Evolutionary conservation across 2,329 filamentous ascomycete species (phyloP).

Genomic region (Fusarium gaditjirri): DNA sequence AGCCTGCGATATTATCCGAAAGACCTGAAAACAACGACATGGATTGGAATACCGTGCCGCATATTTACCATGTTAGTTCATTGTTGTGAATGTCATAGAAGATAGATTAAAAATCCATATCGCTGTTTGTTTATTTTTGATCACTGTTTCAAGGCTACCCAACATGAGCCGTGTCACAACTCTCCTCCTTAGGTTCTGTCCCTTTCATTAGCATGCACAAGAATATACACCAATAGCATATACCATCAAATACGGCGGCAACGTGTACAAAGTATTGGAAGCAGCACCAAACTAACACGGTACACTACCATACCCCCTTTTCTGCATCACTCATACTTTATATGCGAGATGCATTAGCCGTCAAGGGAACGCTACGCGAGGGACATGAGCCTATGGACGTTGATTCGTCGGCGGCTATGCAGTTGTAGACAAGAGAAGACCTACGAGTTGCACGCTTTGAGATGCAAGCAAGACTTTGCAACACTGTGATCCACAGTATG

Average conservation of each 20-base stretch:
- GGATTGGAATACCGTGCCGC: no score
- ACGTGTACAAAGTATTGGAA: background rate
- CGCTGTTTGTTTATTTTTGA: no score
- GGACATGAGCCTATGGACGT: fast-evolving
- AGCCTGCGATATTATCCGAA: no score
- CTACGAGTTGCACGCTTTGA: background rate
- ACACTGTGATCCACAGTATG: background rate
- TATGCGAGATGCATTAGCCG: background rate
- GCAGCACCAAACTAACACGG: background rate
- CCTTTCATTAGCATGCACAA: background rate
- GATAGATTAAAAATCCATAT: no score
- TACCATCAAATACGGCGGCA: no score
- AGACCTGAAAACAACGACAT: no score
- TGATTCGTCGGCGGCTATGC: background rate
- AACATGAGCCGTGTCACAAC: background rate
- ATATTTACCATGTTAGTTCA: no score
- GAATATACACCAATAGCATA: background rate
- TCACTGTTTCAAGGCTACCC: background rate
- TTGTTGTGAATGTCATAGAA: no score
- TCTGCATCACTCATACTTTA: background rate
- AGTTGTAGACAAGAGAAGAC: background rate
- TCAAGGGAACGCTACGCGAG: no score
- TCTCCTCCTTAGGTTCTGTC: background rate
- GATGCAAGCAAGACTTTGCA: background rate
- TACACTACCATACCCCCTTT: background rate